phyloP scores from a whole-genome alignment of 805 yeast species.

The Jamesozyma spencerorum region DNA sequence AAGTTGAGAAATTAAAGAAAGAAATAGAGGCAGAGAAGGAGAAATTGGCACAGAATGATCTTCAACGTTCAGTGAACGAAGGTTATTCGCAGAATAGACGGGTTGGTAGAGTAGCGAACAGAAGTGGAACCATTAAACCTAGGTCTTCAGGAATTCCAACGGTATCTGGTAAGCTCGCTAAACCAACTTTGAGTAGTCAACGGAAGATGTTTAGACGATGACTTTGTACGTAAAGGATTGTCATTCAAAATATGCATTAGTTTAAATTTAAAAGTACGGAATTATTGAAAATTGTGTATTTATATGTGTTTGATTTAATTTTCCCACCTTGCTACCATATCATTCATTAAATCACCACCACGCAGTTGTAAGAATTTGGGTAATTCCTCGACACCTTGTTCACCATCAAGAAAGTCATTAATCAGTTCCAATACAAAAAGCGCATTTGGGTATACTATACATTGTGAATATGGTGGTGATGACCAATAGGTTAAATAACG shows the following conservation, averaged over 20 bases:
- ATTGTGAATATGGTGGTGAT: slow-evolving; percentile 51
- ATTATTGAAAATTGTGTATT: slow-evolving; percentile 31
- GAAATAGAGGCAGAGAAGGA: slow-evolving; percentile 10
- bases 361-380: slow-evolving; percentile 39
- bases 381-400: slow-evolving; percentile 41
- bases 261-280: background rate
- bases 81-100: too few relatives aligned
- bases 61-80: too few relatives aligned
- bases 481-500: slow-evolving; percentile 82
- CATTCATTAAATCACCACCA: slow-evolving; percentile 44
- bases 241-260: background rate
- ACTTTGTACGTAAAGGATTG: background rate
- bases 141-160: slow-evolving; percentile 18
- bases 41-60: background rate
- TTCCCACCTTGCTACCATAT: slow-evolving; percentile 65
- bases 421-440: slow-evolving; percentile 65
- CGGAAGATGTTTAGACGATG: slow-evolving; percentile 19
- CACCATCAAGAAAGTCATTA: slow-evolving; percentile 24
- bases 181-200: slow-evolving; percentile 21
- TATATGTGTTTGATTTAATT: background rate
- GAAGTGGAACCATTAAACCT: background rate
- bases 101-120: background rate
- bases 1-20: slow-evolving; percentile 15
- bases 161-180: slow-evolving; percentile 15
- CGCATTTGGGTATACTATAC: slow-evolving; percentile 68